These are phyloP conservation scores for Erodium texanum DNA, from an alignment of 441 rosid genomes.

Conservation along the genomic window DNA sequence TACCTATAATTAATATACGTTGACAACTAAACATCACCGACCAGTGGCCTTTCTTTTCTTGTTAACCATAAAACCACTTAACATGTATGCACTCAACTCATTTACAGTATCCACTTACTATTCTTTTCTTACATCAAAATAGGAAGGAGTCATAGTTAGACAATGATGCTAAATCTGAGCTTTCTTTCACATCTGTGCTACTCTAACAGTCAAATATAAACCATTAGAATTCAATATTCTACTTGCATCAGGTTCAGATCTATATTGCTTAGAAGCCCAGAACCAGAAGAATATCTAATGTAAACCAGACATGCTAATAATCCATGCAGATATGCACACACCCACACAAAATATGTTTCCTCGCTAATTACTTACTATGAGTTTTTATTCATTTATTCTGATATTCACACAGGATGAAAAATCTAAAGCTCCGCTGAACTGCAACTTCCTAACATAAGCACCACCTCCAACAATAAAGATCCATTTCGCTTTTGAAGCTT, in stretches of 20 bases:
- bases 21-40: not conserved
- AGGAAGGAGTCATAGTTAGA: not conserved
- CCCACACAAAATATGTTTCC: not conserved
- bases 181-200: not conserved
- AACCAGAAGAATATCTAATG: too few species aligned
- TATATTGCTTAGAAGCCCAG: not conserved
- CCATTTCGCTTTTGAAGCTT: not conserved
- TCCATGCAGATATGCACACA: not conserved
- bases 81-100: not conserved
- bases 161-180: not conserved
- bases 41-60: not conserved
- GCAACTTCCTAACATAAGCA: not conserved
- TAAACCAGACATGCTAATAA: too few species aligned
- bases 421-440: constrained; percentile 30
- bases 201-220: not conserved
- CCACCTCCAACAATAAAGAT: constrained; percentile 14
- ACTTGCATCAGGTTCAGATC: not conserved
- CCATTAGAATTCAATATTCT: not conserved
- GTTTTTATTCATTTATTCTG: not conserved
- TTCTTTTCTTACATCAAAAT: not conserved
- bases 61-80: not conserved
- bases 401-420: constrained; percentile 38
- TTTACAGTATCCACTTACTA: not conserved
- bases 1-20: not conserved
- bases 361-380: not conserved